Evolutionary conservation across 2,329 filamentous ascomycete species (phyloP), one percentile per base, ranked within the genome.

Genomic region (Colletotrichum lupini): DNA sequence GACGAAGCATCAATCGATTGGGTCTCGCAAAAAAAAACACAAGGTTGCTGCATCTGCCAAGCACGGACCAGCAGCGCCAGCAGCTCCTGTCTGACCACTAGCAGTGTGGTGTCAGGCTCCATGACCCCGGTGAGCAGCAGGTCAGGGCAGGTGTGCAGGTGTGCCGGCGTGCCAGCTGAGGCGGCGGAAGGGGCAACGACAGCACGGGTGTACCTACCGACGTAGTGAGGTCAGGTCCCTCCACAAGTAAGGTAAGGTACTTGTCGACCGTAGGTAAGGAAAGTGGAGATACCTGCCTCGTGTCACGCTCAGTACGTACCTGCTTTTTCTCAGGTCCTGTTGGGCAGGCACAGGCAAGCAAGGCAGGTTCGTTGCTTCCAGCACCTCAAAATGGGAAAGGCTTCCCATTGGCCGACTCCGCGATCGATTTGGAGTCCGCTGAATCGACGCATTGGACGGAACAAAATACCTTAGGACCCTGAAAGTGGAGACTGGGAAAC

Each of bases 11-110:
- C 76, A 66, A 76, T 75, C 76, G 76, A 79, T 80, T 79, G 79
- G 75, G 76, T 76, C 61, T 76, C 75, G 75, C 76, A 68, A 75
- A 79, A 80, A 80, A 81, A 75, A 75, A 75, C 73, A 75, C 64
- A 73, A 68, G 74, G 74, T 75, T 75, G 69, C 74, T 76, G 67
- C 81, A 83, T 68, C 76, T 83, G 9, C 82, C 82, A 30, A 82
- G 82, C 67, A 83, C 82, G 74, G 78, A 79, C 75, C 82, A 83
- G 56, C 59, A 73, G 32, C 53, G 35, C 62, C 62, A 61, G 46
- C 61, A 73, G 71, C 67, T 73, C 30, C 59, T 68, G 37, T 22
- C 22, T 42, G 14, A 37, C 49, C 67, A 37, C 66, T 56, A 69
- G 53, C 55, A 58, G 53, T 26, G 26, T 24, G 35, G 37, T 28